Base-by-base conservation (phyloP, 805 yeast genomes). In the Candida sakaeoensis region DNA sequence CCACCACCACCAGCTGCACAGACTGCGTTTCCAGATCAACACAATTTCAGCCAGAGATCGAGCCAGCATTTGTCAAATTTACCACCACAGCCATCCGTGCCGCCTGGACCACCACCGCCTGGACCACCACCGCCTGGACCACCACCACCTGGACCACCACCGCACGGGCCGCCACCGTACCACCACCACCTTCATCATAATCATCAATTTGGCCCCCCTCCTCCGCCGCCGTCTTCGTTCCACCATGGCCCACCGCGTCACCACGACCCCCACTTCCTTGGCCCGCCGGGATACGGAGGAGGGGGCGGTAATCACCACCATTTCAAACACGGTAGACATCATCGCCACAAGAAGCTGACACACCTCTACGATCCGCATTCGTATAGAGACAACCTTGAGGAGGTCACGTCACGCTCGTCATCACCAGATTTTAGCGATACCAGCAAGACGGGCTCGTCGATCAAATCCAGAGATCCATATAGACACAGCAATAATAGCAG, bases 251-350 rank as follows among this genome's bases (percentile, higher is more conserved):
- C 27, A 33, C 45, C 22, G 13, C 33, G 31, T n/a, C 33, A 27
- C 18, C 33, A 36, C 21, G 12, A 19, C 24, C 49, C 41, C 26
- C 47, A 41, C 3, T 46, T 41, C 8, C 50, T 46, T 12, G 46
- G 35, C 27, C 43, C 33, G 9, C 41, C 41, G 6, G 41, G n/a
- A 25, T 44, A 38, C 28, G 31, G 33, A n/a, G n/a, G n/a, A n/a
- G n/a, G n/a, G n/a, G n/a, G n/a, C n/a, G n/a, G n/a, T n/a, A n/a
- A n/a, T 24, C 40, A 32, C 12, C 26, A 13, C 16, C 39, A 17
- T 28, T 16, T 8, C 8, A 19, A 12, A 19, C 29, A 36, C 10
- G 19, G 33, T 10, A 22, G 26, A 9, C 36, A 34, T 25, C 30
- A 23, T 24, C 24, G 14, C 24, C 37, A 25, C 13, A 34, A 13